Conservation (phyloP, 1,284 basidiomycete species). For the Malassezia sp. region DNA sequence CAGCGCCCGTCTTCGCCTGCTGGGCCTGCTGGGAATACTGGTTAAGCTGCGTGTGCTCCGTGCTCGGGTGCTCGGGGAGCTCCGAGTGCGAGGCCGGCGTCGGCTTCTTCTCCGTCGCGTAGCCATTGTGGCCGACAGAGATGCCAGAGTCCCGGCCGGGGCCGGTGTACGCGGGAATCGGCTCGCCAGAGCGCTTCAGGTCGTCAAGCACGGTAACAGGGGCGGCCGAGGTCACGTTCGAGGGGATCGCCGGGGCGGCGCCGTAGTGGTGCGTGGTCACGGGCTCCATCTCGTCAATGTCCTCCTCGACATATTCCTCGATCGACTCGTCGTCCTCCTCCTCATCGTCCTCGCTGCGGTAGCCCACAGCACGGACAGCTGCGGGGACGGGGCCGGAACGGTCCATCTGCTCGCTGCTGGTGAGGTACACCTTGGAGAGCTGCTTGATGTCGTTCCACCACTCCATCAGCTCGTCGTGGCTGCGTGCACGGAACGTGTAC, state of each 20-base stretch:
- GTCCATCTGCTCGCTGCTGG: slow-evolving; percentile 87
- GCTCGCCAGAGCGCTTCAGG: slow-evolving; percentile 23
- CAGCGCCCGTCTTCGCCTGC: not conserved
- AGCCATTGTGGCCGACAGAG: slow-evolving; percentile 55
- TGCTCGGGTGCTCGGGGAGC: no score
- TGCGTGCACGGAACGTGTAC: slow-evolving; percentile 81
- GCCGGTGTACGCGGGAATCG: slow-evolving; percentile 46
- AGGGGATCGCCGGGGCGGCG: slow-evolving; percentile 32
- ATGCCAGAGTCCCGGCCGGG: slow-evolving; percentile 47
- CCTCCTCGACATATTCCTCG: slow-evolving; percentile 46
- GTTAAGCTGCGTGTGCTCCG: no score
- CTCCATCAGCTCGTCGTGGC: slow-evolving; percentile 96
- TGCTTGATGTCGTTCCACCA: slow-evolving; percentile 99
- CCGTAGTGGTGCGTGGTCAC: slow-evolving; percentile 10
- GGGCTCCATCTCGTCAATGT: slow-evolving; percentile 6
- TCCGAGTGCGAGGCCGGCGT: no score
- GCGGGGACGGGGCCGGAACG: slow-evolving; percentile 82
- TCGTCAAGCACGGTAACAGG: slow-evolving; percentile 23
- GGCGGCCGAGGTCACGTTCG: slow-evolving; percentile 24
- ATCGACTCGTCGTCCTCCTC: slow-evolving; percentile 54
- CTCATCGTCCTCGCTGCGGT: slow-evolving; percentile 53
- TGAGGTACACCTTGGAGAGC: slow-evolving; percentile 88
- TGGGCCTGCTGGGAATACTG: not conserved
- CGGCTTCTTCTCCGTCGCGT: slow-evolving; percentile 18
- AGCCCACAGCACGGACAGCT: slow-evolving; percentile 78